Conservation (phyloP, 148 eudicot genomes). For the Drosera capensis region DNA sequence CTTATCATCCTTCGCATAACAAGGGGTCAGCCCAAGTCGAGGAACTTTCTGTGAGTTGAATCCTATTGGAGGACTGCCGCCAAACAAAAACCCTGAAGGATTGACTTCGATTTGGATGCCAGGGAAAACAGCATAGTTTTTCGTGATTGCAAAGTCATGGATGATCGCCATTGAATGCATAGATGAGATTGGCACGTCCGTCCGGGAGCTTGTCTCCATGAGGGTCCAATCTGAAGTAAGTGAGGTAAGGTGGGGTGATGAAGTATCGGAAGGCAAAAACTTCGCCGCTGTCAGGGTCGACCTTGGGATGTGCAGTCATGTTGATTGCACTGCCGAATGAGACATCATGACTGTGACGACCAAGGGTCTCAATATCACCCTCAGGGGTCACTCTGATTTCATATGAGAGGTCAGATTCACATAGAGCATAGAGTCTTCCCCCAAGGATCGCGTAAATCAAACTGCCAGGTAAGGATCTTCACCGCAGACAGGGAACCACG, state of each 20-base stretch:
- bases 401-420: slow-evolving; percentile 3
- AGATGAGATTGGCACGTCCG: slow-evolving; percentile 26
- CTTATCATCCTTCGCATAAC: slow-evolving; percentile 25
- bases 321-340: slow-evolving; percentile 16
- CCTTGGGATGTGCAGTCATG: slow-evolving; percentile 43
- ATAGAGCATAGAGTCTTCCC: background rate
- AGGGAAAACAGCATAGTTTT: slow-evolving; percentile 8
- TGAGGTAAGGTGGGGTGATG: slow-evolving; percentile 16
- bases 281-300: slow-evolving; percentile 26
- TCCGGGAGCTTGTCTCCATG: slow-evolving; percentile 19
- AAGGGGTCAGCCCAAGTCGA: slow-evolving; percentile 23
- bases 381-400: slow-evolving; percentile 3
- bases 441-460: background rate
- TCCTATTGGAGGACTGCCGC: slow-evolving; percentile 16
- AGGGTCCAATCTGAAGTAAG: slow-evolving; percentile 17
- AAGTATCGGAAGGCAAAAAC: slow-evolving; percentile 24
- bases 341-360: slow-evolving; percentile 24
- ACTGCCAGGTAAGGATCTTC: background rate
- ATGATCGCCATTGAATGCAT: slow-evolving; percentile 20
- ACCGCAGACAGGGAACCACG: background rate
- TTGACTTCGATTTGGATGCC: slow-evolving; percentile 22
- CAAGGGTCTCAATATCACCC: slow-evolving; percentile 28
- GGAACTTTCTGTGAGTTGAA: slow-evolving; percentile 13
- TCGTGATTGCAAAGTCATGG: slow-evolving; percentile 32
- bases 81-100: slow-evolving; percentile 13